Percentiles rank a stretch among this genome's conserved stretches.
Conservation (phyloP, 2,329 filamentous ascomycete species). For the Mariannaea sp. region DNA sequence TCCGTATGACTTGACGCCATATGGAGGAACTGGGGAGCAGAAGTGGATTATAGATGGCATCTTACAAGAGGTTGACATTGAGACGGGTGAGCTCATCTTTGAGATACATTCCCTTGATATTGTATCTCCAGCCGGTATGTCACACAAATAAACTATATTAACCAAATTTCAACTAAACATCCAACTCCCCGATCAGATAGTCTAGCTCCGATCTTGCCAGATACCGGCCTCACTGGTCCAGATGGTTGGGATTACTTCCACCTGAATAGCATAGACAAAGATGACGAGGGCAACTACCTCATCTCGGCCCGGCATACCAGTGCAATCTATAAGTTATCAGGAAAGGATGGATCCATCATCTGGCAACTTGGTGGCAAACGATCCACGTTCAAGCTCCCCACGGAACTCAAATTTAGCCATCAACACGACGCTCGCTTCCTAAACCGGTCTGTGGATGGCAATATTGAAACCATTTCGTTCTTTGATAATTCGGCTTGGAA, state of each 20-base stretch:
- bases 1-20: slow-evolving; percentile 48
- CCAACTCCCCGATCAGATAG: slow-evolving; percentile 8
- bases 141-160: not conserved
- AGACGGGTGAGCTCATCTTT: slow-evolving; percentile 24
- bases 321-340: slow-evolving; percentile 39
- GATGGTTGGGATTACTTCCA: slow-evolving; percentile 38
- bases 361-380: slow-evolving; percentile 58
- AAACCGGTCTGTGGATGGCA: slow-evolving; percentile 41
- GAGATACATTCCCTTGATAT: slow-evolving; percentile 19
- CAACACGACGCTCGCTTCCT: slow-evolving; percentile 57
- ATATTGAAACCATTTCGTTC: slow-evolving; percentile 55
- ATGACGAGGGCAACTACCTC: slow-evolving; percentile 39
- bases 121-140: slow-evolving; percentile 17
- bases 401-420: slow-evolving; percentile 50
- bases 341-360: slow-evolving; percentile 52
- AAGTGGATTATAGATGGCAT: slow-evolving; percentile 52
- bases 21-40: slow-evolving; percentile 51
- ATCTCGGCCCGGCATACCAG: slow-evolving; percentile 33
- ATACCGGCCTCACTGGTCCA: slow-evolving; percentile 12
- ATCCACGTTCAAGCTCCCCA: slow-evolving; percentile 40
- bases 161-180: not conserved
- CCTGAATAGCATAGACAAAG: slow-evolving; percentile 47
- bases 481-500: slow-evolving; percentile 54
- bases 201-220: slow-evolving; percentile 8
- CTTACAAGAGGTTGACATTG: slow-evolving; percentile 23